These are phyloP conservation scores for Triangularia setosa DNA, from an alignment of 2,329 filamentous ascomycete genomes.

Conservation along the genomic window DNA sequence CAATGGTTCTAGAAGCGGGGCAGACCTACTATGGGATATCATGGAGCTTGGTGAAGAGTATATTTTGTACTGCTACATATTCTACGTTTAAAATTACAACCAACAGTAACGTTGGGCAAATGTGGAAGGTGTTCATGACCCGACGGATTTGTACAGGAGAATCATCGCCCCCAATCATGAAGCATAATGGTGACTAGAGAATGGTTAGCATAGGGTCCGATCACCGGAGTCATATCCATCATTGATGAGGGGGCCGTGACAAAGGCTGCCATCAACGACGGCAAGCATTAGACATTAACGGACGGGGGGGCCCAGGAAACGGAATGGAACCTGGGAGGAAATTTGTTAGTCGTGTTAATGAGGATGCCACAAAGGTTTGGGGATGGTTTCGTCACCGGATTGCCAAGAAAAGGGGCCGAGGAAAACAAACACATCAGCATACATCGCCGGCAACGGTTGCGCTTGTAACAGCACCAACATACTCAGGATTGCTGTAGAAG, in stretches of 20 bases:
- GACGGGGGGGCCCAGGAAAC: not conserved
- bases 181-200: not conserved
- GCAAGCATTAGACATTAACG: not conserved
- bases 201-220: not conserved
- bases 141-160: too few relatives aligned
- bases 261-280: not conserved
- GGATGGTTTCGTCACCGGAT: constrained; percentile 2
- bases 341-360: not conserved
- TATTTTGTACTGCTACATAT: not conserved
- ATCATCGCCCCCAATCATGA: not conserved
- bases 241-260: not conserved
- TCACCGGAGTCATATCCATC: not conserved
- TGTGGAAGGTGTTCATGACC: not conserved
- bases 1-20: not conserved
- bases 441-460: constrained; percentile 1
- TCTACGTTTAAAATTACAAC: not conserved
- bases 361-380: not conserved
- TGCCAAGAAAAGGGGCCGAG: not conserved
- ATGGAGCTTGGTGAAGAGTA: not conserved
- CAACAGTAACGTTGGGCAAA: not conserved
- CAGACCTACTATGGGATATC: not conserved
- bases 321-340: not conserved
- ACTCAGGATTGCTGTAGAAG: not conserved
- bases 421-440: not conserved
- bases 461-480: not conserved